Percentiles rank a stretch among this genome's conserved stretches.
Conservation (phyloP, 257 asterid species). For the Schizonepeta tenuifolia region DNA sequence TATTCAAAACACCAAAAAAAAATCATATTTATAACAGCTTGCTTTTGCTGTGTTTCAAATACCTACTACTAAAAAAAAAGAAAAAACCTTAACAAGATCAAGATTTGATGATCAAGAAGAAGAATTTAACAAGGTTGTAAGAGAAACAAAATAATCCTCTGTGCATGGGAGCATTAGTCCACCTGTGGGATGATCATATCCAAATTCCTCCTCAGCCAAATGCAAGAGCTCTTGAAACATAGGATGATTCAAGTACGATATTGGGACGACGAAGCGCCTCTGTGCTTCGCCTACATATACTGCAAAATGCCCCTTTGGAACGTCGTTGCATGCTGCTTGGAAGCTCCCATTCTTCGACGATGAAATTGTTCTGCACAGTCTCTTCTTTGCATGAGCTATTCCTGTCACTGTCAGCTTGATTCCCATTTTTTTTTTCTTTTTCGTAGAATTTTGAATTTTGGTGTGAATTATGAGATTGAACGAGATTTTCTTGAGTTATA, state of each 20-base stretch:
- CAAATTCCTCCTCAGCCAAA: slow-evolving; percentile 69
- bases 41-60: not conserved
- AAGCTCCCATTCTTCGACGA: slow-evolving; percentile 43
- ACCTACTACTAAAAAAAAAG: not conserved
- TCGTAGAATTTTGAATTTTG: not conserved
- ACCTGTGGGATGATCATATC: slow-evolving; percentile 62
- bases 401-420: slow-evolving; percentile 44
- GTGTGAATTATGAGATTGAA: not conserved
- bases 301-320: slow-evolving; percentile 55
- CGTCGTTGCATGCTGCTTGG: slow-evolving; percentile 26
- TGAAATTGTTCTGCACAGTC: slow-evolving; percentile 46
- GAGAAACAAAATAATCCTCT: slow-evolving; percentile 46
- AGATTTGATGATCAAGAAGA: slow-evolving; percentile 32
- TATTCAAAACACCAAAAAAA: not conserved
- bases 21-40: not conserved
- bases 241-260: slow-evolving; percentile 55
- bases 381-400: slow-evolving; percentile 65
- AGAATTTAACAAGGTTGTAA: slow-evolving; percentile 36
- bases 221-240: slow-evolving; percentile 64
- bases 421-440: slow-evolving; percentile 39
- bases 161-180: slow-evolving; percentile 58
- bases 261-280: slow-evolving; percentile 47
- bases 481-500: not conserved
- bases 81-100: not conserved
- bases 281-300: slow-evolving; percentile 49